phyloP scores from a whole-genome alignment of 768 basidiomycete genomes.

The Russula vinacea region DNA sequence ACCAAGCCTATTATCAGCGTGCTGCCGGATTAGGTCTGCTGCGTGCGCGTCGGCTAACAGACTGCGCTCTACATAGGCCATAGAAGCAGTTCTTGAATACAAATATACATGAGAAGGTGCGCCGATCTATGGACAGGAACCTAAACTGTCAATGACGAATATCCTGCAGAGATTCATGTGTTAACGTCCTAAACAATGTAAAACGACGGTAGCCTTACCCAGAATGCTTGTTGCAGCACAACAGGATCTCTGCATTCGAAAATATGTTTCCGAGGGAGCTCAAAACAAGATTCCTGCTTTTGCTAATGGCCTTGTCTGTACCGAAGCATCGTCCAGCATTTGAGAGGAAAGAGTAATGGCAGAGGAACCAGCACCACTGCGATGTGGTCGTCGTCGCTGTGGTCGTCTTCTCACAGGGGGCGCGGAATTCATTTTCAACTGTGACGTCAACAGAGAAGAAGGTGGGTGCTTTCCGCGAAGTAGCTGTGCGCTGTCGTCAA shows the following conservation, averaged over 20 bases:
- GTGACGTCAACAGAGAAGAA: slow-evolving; percentile 20
- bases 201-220: slow-evolving; percentile 43
- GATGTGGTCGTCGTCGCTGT: not conserved
- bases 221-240: slow-evolving; percentile 50
- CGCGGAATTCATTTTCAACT: slow-evolving; percentile 27
- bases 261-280: slow-evolving; percentile 39
- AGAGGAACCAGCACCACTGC: not conserved
- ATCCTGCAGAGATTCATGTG: slow-evolving; percentile 36
- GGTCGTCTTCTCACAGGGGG: slow-evolving; percentile 26
- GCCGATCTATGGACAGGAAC: not conserved
- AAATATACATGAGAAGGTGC: slow-evolving; percentile 5
- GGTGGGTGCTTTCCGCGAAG: slow-evolving; percentile 12
- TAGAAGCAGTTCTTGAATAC: slow-evolving; percentile 50
- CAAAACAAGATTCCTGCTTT: not conserved
- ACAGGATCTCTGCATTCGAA: slow-evolving; percentile 55
- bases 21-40: slow-evolving; percentile 39
- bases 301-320: not conserved
- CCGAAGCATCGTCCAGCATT: not conserved
- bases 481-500: slow-evolving; percentile 32
- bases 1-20: slow-evolving; percentile 50
- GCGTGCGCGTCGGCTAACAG: slow-evolving; percentile 47
- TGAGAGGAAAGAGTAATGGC: not conserved
- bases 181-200: not conserved
- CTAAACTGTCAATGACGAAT: slow-evolving; percentile 53
- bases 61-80: slow-evolving; percentile 41